Evolutionary conservation across 441 rosid species (phyloP).

Genomic region (Mallotus japonicus): DNA sequence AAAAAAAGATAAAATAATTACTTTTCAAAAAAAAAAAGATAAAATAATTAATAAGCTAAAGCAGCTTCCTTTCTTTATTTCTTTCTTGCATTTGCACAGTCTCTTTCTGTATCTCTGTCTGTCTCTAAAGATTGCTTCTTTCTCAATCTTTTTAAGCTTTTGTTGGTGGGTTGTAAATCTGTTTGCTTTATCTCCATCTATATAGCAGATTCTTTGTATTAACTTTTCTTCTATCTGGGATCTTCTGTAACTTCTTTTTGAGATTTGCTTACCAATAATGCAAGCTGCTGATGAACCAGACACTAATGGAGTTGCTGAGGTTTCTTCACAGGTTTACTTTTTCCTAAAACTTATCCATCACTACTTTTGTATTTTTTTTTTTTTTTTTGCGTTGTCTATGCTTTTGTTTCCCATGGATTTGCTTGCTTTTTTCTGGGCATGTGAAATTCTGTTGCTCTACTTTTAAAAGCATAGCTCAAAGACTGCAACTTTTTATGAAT

Average conservation of each 20-base stretch:
- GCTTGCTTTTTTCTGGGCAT: not conserved
- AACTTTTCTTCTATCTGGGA: not conserved
- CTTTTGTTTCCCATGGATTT: not conserved
- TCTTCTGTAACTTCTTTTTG: slow-evolving; percentile 2
- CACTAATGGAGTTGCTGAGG: slow-evolving; percentile 27
- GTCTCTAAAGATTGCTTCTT: not conserved
- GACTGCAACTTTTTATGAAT: not conserved
- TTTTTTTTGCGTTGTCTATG: not conserved
- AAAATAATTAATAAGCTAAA: not conserved
- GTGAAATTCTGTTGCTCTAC: slow-evolving; percentile 6
- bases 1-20: not conserved
- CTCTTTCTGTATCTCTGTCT: not conserved
- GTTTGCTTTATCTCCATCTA: not conserved
- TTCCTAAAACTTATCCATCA: not conserved
- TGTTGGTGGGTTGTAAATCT: not conserved
- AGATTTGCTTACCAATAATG: slow-evolving; percentile 27
- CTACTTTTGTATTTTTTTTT: not conserved
- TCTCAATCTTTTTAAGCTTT: not conserved
- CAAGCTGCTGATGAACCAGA: slow-evolving; percentile 30
- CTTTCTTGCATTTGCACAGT: not conserved
- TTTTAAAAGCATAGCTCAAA: not conserved
- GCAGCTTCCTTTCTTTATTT: not conserved
- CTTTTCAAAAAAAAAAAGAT: no score
- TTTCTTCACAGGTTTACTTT: slow-evolving; percentile 33
- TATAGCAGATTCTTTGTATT: not conserved